Evolutionary conservation across 257 asterid species (phyloP).

Genomic region (Eucommia ulmoides): DNA sequence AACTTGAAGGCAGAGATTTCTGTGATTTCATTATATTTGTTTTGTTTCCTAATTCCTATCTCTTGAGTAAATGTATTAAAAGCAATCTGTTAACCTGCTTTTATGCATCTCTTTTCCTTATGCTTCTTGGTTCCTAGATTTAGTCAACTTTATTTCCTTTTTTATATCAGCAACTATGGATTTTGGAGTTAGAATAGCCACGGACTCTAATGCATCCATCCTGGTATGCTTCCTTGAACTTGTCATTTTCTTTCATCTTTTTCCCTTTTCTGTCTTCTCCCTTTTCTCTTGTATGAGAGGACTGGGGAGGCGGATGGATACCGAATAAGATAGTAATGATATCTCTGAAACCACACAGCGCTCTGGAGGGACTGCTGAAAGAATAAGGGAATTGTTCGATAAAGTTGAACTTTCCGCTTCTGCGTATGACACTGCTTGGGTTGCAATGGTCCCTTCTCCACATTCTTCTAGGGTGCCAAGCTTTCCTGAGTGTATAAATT

Average conservation of each 20-base stretch:
- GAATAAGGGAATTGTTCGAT: slow-evolving; percentile 39
- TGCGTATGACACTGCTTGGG: slow-evolving; percentile 94
- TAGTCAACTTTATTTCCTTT: too few relatives aligned
- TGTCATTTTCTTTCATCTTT: not conserved
- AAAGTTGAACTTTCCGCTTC: slow-evolving; percentile 54
- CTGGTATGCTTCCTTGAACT: slow-evolving; percentile 13
- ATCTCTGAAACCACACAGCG: slow-evolving; percentile 22
- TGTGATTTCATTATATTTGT: too few relatives aligned
- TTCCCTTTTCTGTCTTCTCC: not conserved
- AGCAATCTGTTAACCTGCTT: too few relatives aligned
- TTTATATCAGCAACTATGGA: slow-evolving; percentile 34
- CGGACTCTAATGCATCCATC: slow-evolving; percentile 17
- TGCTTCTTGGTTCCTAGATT: too few relatives aligned
- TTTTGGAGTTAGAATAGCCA: slow-evolving; percentile 12
- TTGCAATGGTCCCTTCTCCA: slow-evolving; percentile 93
- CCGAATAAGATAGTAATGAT: too few relatives aligned
- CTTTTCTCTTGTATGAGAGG: not conserved
- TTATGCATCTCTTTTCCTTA: too few relatives aligned
- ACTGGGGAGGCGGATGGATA: too few relatives aligned
- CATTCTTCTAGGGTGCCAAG: slow-evolving; percentile 42
- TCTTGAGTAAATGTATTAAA: too few relatives aligned
- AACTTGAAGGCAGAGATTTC: too few relatives aligned
- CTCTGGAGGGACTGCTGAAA: slow-evolving; percentile 39
- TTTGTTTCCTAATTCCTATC: too few relatives aligned
- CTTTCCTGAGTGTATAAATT: slow-evolving; percentile 58